Evolutionary conservation across 169 alveolate species (phyloP).

Genomic region (Babesia microti): DNA sequence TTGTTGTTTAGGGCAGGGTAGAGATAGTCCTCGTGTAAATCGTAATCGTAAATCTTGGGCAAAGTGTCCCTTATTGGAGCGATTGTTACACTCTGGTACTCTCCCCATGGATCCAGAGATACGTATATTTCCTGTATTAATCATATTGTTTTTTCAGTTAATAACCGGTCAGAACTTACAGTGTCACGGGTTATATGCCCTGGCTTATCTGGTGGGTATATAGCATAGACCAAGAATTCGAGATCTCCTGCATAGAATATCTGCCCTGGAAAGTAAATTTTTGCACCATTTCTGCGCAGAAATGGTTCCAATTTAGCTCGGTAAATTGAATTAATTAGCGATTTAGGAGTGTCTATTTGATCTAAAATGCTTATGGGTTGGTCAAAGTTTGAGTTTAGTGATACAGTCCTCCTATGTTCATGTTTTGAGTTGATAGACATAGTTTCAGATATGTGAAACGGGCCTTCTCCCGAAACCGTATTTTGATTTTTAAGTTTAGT

Average conservation of each 20-base stretch:
- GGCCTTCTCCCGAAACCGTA: no score
- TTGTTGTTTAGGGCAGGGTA: slow-evolving; percentile 45
- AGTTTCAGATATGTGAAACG: no score
- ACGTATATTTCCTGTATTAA: slow-evolving; percentile 47
- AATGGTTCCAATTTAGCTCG: no score
- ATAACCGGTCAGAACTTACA: slow-evolving; percentile 3
- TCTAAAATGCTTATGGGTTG: no score
- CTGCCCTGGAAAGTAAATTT: slow-evolving; percentile 22
- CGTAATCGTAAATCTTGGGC: slow-evolving; percentile 50
- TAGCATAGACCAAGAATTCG: slow-evolving; percentile 7
- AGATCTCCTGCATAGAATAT: slow-evolving; percentile 16
- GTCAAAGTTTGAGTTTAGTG: no score
- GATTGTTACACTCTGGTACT: slow-evolving; percentile 40
- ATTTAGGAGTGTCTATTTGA: no score
- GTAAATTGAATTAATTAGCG: no score
- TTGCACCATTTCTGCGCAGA: no score
- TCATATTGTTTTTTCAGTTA: no score
- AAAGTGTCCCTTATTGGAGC: slow-evolving; percentile 55
- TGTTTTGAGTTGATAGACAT: no score
- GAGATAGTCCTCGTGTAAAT: slow-evolving; percentile 47
- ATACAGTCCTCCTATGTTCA: no score
- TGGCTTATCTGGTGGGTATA: slow-evolving; percentile 15
- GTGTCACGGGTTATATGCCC: slow-evolving; percentile 22
- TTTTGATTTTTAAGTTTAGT: no score
- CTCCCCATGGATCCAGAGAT: slow-evolving; percentile 57